Percentiles rank a stretch among this genome's conserved stretches.
These are phyloP conservation scores for Apocynum venetum DNA, from an alignment of 257 asterid genomes.

Conservation along the genomic window DNA sequence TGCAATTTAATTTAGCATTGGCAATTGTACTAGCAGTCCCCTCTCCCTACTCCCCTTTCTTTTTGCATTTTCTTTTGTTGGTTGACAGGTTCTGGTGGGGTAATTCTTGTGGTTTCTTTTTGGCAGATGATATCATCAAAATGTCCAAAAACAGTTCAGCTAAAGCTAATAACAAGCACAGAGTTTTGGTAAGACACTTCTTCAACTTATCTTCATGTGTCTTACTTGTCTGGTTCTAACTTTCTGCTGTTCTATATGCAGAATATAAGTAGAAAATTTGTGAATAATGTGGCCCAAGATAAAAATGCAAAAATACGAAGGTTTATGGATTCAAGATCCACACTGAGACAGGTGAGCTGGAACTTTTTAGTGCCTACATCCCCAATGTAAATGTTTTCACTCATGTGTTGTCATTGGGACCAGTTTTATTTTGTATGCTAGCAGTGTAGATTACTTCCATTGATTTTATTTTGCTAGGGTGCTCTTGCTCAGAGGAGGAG, in stretches of 20 bases:
- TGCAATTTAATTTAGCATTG: constrained; percentile 11
- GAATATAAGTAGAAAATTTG: constrained; percentile 55
- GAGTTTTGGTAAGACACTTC: constrained; percentile 51
- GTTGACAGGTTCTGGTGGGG: background rate
- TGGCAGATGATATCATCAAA: constrained; percentile 85
- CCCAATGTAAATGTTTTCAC: background rate
- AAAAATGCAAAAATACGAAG: constrained; percentile 41
- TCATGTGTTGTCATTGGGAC: background rate
- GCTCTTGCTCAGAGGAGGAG: constrained; percentile 79
- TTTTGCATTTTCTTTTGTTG: constrained; percentile 10
- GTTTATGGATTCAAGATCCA: constrained; percentile 62
- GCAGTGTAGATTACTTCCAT: background rate
- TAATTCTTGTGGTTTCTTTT: background rate
- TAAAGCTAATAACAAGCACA: constrained; percentile 58
- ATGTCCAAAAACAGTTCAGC: constrained; percentile 54
- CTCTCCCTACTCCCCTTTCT: constrained; percentile 2
- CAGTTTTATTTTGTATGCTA: background rate
- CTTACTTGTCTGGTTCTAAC: constrained; percentile 7
- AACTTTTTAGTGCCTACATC: background rate
- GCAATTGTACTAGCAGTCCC: background rate
- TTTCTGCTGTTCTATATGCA: constrained; percentile 25
- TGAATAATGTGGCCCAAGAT: constrained; percentile 48
- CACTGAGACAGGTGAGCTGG: constrained; percentile 67
- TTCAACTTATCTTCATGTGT: background rate
- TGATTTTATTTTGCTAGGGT: constrained; percentile 43